A percentile compares a stretch with the other conserved stretches of the same genome.
These are phyloP conservation scores for Candida lessepsii DNA, from an alignment of 805 yeast species.

Conservation along the genomic window DNA sequence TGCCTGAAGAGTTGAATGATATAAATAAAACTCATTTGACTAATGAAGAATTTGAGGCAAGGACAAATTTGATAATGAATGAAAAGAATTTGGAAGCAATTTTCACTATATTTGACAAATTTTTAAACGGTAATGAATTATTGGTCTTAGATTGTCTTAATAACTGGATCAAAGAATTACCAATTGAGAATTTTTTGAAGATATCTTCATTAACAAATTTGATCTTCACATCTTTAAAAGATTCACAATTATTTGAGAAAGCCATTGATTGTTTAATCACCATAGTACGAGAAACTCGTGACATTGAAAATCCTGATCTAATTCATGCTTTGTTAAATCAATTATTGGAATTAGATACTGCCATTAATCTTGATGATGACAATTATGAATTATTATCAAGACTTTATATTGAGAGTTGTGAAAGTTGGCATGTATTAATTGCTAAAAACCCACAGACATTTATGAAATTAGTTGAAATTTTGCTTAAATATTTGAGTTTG, in stretches of 20 bases:
- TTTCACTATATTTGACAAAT: slow-evolving; percentile 56
- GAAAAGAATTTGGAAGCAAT: slow-evolving; percentile 63
- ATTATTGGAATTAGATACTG: slow-evolving; percentile 58
- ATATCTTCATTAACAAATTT: slow-evolving; percentile 64
- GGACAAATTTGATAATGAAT: slow-evolving; percentile 60
- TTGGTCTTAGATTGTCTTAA: slow-evolving; percentile 70
- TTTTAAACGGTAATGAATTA: slow-evolving; percentile 33
- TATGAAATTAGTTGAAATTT: slow-evolving; percentile 69
- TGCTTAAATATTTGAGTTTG: slow-evolving; percentile 67
- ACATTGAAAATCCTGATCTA: slow-evolving; percentile 60
- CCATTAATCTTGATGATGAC: slow-evolving; percentile 60
- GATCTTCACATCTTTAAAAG: slow-evolving; percentile 57
- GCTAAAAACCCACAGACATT: slow-evolving; percentile 60
- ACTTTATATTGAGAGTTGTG: slow-evolving; percentile 88
- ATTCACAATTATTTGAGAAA: slow-evolving; percentile 74
- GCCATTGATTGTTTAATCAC: slow-evolving; percentile 86
- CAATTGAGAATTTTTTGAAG: slow-evolving; percentile 65
- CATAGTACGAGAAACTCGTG: slow-evolving; percentile 78
- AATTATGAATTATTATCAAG: slow-evolving; percentile 68
- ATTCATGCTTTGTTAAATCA: slow-evolving; percentile 69
- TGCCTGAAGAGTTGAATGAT: slow-evolving; percentile 89
- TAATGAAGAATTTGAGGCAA: slow-evolving; percentile 70
- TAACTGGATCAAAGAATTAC: slow-evolving; percentile 89
- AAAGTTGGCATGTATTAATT: slow-evolving; percentile 88
- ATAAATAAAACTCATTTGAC: slow-evolving; percentile 74